Conservation (phyloP, 352 stramenopile species). For the Phytophthora uliginosa region DNA sequence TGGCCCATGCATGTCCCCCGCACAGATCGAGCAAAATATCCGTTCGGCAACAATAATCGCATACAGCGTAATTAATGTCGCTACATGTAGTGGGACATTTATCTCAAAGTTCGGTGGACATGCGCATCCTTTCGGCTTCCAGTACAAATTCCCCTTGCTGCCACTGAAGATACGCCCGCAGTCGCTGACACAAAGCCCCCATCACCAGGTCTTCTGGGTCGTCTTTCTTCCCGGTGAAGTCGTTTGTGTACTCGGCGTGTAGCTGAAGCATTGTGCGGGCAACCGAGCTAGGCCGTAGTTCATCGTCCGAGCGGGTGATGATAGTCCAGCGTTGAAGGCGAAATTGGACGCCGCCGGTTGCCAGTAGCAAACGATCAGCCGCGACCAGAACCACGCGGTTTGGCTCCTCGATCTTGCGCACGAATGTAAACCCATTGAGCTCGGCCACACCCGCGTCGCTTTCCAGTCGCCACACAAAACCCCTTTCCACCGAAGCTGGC, state of each 20-base stretch:
- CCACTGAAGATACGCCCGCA: slow-evolving; percentile 9
- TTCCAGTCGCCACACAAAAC: slow-evolving; percentile 26
- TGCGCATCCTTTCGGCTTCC: slow-evolving; percentile 5
- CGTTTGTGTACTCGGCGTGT: slow-evolving; percentile 1
- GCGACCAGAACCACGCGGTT: slow-evolving; percentile 33
- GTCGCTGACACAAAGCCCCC: slow-evolving; percentile 2
- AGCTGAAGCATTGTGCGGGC: slow-evolving; percentile 22
- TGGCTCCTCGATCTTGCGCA: slow-evolving; percentile 39
- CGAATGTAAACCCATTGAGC: slow-evolving; percentile 31
- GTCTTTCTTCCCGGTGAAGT: not conserved
- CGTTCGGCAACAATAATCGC: not conserved
- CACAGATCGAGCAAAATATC: not conserved
- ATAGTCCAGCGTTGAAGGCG: slow-evolving; percentile 33
- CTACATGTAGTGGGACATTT: no score
- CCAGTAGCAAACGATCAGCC: slow-evolving; percentile 22
- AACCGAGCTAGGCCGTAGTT: not conserved
- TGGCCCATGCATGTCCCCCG: not conserved
- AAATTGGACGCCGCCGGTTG: slow-evolving; percentile 23
- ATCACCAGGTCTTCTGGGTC: slow-evolving; percentile 17
- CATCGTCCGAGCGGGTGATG: slow-evolving; percentile 13
- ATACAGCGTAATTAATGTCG: no score
- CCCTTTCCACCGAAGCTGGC: slow-evolving; percentile 32
- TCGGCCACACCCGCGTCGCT: slow-evolving; percentile 1
- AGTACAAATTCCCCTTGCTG: slow-evolving; percentile 8
- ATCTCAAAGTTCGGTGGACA: not conserved